Base-by-base conservation (phyloP, 1,284 basidiomycete genomes). In the Neotropicomus parvogracilis region DNA sequence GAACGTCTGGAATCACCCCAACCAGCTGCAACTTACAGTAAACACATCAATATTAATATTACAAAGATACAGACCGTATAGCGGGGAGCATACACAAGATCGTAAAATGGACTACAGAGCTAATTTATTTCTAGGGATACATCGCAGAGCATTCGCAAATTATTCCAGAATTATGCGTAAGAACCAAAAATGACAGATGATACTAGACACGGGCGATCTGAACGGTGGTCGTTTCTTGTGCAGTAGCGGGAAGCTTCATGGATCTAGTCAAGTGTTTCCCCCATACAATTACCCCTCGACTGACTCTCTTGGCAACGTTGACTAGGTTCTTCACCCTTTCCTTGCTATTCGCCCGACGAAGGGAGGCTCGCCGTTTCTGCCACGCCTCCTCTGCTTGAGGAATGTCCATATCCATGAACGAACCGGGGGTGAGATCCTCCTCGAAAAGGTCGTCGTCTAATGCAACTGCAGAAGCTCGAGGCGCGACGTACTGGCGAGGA, bases 351-450 rank as follows among this genome's bases (percentile, higher is more conserved):
- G 36, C 24, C 16, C 33, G 53, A 32, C 48, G 54, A 29, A 52
- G 35, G 40, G 64, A 53, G n/a, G 27, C 3, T 28, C 35, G 54
- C n/a, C 36, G 53, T 29, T 61, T 49, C 17, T 28, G 44, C 28
- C 27, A 36, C n/a, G 44, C 27, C 29, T 47, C 43, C 14, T 38
- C 46, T 16, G 24, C 3, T 11, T 39, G 50, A 27, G 59, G 53
- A 48, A 60, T 49, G 27, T 69, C 67, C 63, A 65, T 65, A 21
- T 65, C 63, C 65, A 65, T 69, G 50, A 65, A 65, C 4, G 63
- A 65, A 24, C 44, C 37, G 2, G 62, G 63, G 4, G 49, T 51
- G 21, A 24, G 44, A 38, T 47, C 36, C 31, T 44, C 42, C 11
- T 49, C 40, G 14, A 14, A 27, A 27, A 12, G 31, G 16, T 39